Conservation (phyloP, 1,139 yeast genomes). For the Candida frijolesensis region DNA sequence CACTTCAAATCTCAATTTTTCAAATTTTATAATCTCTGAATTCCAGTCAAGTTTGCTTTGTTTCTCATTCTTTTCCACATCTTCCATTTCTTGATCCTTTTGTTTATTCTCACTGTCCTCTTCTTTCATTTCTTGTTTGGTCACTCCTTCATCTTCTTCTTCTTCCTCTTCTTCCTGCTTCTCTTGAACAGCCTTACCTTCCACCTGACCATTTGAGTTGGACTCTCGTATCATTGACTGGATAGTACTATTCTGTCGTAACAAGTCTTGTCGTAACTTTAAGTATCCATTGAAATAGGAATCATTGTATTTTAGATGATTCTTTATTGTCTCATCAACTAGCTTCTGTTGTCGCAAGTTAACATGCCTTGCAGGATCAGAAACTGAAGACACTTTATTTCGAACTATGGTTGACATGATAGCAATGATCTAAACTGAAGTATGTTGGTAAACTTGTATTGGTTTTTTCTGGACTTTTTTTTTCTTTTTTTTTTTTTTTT, state of each 20-base stretch:
- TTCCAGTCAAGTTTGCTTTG: not conserved
- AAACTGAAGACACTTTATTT: not conserved
- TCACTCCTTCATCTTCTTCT: not conserved
- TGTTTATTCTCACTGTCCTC: not conserved
- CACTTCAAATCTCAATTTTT: conserved; percentile 29
- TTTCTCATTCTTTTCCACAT: not conserved
- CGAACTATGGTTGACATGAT: conserved; percentile 6
- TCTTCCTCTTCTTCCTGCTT: not conserved
- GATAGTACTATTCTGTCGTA: conserved; percentile 19
- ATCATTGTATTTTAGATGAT: conserved; percentile 38
- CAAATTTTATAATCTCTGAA: conserved; percentile 16
- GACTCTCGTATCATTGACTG: not conserved
- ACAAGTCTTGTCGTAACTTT: conserved; percentile 36
- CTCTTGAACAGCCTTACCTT: not conserved
- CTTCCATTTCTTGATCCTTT: not conserved
- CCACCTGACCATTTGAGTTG: not conserved
- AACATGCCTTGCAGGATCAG: conserved; percentile 8
- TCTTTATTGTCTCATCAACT: conserved; percentile 34
- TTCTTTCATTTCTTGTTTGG: not conserved
- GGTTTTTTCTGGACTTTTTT: conserved; percentile 1
- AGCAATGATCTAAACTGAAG: not conserved
- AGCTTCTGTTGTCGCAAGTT: conserved; percentile 18
- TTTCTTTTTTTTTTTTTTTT: not conserved
- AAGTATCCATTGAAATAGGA: conserved; percentile 35
- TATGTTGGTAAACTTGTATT: not conserved